Evolutionary conservation across 2,329 filamentous ascomycete species (phyloP).

Genomic region (Hypocrella siamensis): DNA sequence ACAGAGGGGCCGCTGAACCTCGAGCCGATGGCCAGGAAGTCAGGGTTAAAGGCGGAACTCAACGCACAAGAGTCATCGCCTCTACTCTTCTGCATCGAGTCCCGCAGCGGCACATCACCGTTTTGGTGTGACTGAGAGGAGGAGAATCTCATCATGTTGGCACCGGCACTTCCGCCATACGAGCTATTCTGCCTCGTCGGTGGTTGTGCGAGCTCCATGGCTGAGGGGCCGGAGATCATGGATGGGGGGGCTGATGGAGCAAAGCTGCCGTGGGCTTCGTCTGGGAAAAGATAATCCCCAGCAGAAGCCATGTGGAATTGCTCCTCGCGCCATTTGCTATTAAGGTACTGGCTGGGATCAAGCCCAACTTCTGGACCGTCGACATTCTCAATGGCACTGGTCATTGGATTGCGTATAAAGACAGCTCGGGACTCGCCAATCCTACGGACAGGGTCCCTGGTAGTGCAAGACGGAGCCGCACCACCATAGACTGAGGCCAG

Average conservation of each 20-base stretch:
- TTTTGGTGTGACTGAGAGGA: constrained; percentile 19
- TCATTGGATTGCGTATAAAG: no score
- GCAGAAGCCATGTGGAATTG: constrained; percentile 12
- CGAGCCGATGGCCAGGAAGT: constrained; percentile 21
- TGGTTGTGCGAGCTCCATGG: constrained; percentile 19
- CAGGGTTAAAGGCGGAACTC: constrained; percentile 12
- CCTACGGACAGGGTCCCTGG: constrained; percentile 1
- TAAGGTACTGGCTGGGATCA: constrained; percentile 22
- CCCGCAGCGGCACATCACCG: constrained; percentile 8
- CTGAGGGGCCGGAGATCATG: constrained; percentile 24
- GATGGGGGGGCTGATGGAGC: constrained; percentile 22
- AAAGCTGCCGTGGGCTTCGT: constrained; percentile 11
- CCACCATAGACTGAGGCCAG: constrained; percentile 7
- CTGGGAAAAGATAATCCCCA: constrained; percentile 8
- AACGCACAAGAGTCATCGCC: constrained; percentile 11
- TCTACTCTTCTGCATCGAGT: constrained; percentile 7
- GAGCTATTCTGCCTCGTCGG: constrained; percentile 28
- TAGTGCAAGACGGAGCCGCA: constrained; percentile 14
- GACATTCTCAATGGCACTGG: constrained; percentile 20
- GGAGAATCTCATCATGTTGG: constrained; percentile 21
- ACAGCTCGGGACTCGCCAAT: no score
- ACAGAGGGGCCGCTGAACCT: constrained; percentile 9
- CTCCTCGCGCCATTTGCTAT: constrained; percentile 11
- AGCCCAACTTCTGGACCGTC: constrained; percentile 17
- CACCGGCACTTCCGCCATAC: constrained; percentile 13